Evolutionary conservation across 192 early-diverging fungal genomes (phyloP).

Genomic region (Kappamyces sp.): DNA sequence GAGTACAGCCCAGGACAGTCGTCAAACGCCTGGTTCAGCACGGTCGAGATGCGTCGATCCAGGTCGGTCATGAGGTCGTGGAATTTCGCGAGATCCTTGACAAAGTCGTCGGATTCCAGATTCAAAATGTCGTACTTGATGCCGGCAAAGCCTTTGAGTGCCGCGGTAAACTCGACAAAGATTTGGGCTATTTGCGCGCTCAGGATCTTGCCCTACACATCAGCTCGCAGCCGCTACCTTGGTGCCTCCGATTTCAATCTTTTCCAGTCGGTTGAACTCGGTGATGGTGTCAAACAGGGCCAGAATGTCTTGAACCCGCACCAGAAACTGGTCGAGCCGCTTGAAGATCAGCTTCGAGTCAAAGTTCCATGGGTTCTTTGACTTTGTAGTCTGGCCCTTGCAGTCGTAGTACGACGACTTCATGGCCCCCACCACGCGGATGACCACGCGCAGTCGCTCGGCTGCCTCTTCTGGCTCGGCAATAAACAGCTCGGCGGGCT

Average conservation of each 20-base stretch:
- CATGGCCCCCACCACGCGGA: constrained; percentile 46
- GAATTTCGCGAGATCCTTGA: constrained; percentile 45
- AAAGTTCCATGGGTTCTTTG: constrained; percentile 52
- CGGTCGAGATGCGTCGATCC: constrained; percentile 55
- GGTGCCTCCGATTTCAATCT: constrained; percentile 65
- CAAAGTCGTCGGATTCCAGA: constrained; percentile 43
- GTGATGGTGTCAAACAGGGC: constrained; percentile 64
- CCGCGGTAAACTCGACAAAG: constrained; percentile 52
- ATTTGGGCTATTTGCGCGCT: constrained; percentile 57
- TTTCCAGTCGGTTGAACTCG: constrained; percentile 63
- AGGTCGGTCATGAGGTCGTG: constrained; percentile 54
- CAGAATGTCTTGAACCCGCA: constrained; percentile 45
- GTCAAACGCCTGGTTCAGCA: constrained; percentile 57
- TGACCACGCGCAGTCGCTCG: constrained; percentile 43
- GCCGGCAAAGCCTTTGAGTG: constrained; percentile 41
- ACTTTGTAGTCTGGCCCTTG: constrained; percentile 37
- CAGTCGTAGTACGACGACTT: constrained; percentile 47
- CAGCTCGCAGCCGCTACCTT: constrained; percentile 31
- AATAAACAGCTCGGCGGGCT: constrained; percentile 52
- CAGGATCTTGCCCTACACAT: constrained; percentile 54
- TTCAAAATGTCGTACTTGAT: constrained; percentile 61
- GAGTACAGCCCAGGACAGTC: constrained; percentile 55
- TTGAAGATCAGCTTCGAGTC: constrained; percentile 55
- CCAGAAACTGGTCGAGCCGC: constrained; percentile 50
- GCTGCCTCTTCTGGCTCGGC: constrained; percentile 59